Evolutionary conservation across 2,329 filamentous ascomycete species (phyloP).

Genomic region (Ceratocystis destructans): DNA sequence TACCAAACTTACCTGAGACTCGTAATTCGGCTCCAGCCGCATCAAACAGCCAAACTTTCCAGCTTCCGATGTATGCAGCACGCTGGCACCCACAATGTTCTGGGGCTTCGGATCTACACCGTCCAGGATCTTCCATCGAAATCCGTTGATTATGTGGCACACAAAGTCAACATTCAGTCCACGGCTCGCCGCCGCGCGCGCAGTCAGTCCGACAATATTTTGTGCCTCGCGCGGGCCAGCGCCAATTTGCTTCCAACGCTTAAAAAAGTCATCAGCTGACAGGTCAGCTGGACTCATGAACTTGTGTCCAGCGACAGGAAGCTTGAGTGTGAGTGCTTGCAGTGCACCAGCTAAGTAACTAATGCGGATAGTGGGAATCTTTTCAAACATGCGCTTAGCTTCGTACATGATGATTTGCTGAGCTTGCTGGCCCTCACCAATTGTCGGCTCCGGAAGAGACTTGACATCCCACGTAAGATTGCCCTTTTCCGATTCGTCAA

Average conservation of each 20-base stretch:
- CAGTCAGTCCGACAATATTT: constrained; percentile 58
- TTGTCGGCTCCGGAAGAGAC: constrained; percentile 69
- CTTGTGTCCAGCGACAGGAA: constrained; percentile 81
- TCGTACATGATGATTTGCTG: constrained; percentile 95
- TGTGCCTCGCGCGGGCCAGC: constrained; percentile 77
- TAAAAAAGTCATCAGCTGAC: constrained; percentile 89
- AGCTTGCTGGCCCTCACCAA: constrained; percentile 61
- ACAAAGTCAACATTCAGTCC: constrained; percentile 61
- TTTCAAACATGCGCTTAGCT: constrained; percentile 63
- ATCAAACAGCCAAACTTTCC: constrained; percentile 92
- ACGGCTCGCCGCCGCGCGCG: constrained; percentile 31
- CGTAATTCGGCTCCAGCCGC: constrained; percentile 86
- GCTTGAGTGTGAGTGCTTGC: constrained; percentile 79
- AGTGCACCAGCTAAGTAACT: constrained; percentile 88
- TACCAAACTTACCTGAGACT: constrained; percentile 59
- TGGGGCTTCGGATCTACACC: constrained; percentile 82
- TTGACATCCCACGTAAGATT: constrained; percentile 77
- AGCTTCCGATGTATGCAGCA: constrained; percentile 63
- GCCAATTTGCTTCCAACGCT: constrained; percentile 97
- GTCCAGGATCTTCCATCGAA: constrained; percentile 76
- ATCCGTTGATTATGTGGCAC: constrained; percentile 60
- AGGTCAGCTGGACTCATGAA: constrained; percentile 92
- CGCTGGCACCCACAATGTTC: constrained; percentile 87
- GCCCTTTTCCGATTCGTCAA: constrained; percentile 51
- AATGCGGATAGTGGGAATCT: constrained; percentile 80